phyloP scores from a whole-genome alignment of 129 eudicot species.

The Daucus carota region DNA sequence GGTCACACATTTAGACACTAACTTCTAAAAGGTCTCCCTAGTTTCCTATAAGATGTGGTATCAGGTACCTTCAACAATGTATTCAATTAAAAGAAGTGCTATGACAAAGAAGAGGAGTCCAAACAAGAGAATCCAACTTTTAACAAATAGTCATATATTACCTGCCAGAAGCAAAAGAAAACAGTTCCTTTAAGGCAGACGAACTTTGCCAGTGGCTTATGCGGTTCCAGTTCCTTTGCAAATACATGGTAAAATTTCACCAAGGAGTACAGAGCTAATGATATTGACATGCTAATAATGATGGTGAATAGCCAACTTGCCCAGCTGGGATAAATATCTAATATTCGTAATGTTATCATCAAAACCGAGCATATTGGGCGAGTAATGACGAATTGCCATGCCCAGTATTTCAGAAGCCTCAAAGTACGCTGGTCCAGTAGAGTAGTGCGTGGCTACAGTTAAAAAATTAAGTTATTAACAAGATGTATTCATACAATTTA shows the following conservation, averaged over 20 bases:
- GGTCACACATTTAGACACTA: neutral
- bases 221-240: constrained; percentile 78
- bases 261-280: constrained; percentile 79
- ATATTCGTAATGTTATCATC: constrained; percentile 56
- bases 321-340: constrained; percentile 66
- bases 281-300: constrained; percentile 54
- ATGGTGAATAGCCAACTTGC: constrained; percentile 70
- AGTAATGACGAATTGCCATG: constrained; percentile 80
- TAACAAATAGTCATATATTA: constrained; percentile 18
- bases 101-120: neutral
- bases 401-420: constrained; percentile 66
- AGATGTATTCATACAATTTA: neutral
- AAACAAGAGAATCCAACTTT: neutral
- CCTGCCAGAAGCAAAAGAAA: constrained; percentile 96
- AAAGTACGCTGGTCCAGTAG: constrained; percentile 56
- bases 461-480: constrained; percentile 5
- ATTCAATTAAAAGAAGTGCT: neutral
- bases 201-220: constrained; percentile 88
- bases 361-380: constrained; percentile 75
- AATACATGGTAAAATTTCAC: constrained; percentile 70
- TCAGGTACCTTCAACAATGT: neutral
- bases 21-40: neutral
- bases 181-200: constrained; percentile 65
- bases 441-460: constrained; percentile 57
- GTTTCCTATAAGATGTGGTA: neutral